A percentile compares a stretch with the other conserved stretches of the same genome.
phyloP scores from a whole-genome alignment of 257 asterid genomes.

The Jasminum sambac region DNA sequence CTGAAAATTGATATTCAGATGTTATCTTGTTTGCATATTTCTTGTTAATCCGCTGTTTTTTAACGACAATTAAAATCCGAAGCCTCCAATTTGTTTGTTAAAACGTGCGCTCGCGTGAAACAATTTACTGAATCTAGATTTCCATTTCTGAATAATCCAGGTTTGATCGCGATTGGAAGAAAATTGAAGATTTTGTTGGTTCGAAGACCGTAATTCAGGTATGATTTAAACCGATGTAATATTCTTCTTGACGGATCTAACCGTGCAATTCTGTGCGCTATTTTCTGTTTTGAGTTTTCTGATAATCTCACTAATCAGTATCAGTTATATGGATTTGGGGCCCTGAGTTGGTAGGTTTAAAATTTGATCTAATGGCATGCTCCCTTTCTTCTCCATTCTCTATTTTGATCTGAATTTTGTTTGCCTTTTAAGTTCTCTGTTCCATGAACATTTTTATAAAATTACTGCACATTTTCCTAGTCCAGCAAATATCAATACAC shows the following conservation, averaged over 20 bases:
- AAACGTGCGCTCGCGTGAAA: too few relatives aligned
- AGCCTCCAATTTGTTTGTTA: too few relatives aligned
- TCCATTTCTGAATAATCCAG: conserved; percentile 42
- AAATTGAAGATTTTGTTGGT: conserved; percentile 89
- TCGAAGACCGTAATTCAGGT: conserved; percentile 98
- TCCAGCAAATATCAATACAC: too few relatives aligned
- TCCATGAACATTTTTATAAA: too few relatives aligned
- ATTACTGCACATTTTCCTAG: too few relatives aligned
- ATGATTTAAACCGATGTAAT: conserved; percentile 12
- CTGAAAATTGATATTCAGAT: too few relatives aligned
- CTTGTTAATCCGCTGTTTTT: too few relatives aligned
- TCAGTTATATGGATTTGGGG: conserved; percentile 13
- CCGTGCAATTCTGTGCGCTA: neutral
- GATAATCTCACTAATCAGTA: conserved; percentile 4
- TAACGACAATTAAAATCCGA: too few relatives aligned
- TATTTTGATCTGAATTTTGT: too few relatives aligned
- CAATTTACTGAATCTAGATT: conserved; percentile 33
- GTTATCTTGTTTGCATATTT: too few relatives aligned
- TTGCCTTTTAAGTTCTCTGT: too few relatives aligned
- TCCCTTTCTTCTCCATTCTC: neutral
- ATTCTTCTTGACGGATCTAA: neutral
- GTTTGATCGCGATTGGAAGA: conserved; percentile 99
- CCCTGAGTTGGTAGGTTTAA: neutral
- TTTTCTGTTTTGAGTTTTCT: conserved; percentile 13
- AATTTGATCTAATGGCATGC: neutral